Base-by-base conservation (phyloP, 352 stramenopile species). In the Aphanomyces astaci region DNA sequence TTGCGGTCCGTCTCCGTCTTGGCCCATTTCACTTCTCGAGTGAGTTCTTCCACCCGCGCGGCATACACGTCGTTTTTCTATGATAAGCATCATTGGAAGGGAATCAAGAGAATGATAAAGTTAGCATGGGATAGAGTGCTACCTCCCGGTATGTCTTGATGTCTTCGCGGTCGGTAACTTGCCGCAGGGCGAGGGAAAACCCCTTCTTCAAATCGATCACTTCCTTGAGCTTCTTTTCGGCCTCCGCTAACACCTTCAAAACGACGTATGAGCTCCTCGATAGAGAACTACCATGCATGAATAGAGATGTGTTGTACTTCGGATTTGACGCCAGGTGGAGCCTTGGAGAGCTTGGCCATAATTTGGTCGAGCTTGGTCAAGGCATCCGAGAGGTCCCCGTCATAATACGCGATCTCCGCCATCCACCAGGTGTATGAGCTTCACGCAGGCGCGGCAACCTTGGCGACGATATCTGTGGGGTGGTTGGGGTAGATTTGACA, bases 381-480 rank as follows among this genome's bases (percentile, higher is more conserved):
- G 33, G 86, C 86, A 54, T 93, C 86, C 46, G 78, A 89, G 31
- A 95, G 75, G 68, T 95, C 86, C 11, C 83, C 83, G 62, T 93
- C 84, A 66, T 95, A 93, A 76, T 95, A 93, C 63, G 81, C 89
- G 75, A 92, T 89, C 76, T 95, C 86, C 13, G 82, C 80, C 86
- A 95, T 95, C n/a, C 17, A 25, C 10, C 10, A 15, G n/a, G 48
- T 30, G 48, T 30, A 15, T 55, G n/a, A 24, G n/a, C 48, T 55
- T 30, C 27, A 10, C n/a, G 27, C n/a, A 22, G n/a, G n/a, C n/a
- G n/a, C n/a, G n/a, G n/a, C n/a, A n/a, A n/a, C n/a, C n/a, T n/a
- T n/a, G n/a, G n/a, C n/a, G n/a, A n/a, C 13, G 45, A 24, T 27
- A 9, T 19, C 24, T 5, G 45, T 25, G 22, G 45, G 9, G 45